Base-by-base conservation (phyloP, 495 filamentous ascomycete genomes). In the Rhypophila decipiens region DNA sequence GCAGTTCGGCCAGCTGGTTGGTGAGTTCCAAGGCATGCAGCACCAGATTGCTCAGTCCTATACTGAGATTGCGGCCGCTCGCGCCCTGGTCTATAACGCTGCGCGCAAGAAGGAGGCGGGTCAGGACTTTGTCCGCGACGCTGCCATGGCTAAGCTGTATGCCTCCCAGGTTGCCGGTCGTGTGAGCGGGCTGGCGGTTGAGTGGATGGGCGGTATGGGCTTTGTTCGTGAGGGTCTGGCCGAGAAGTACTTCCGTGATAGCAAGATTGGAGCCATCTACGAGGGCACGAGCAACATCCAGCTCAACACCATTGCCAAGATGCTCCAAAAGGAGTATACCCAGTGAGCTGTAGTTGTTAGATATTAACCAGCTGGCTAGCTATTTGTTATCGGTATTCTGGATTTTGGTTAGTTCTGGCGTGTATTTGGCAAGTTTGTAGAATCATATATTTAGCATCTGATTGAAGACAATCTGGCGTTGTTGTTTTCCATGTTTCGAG, bases 171-270 rank as follows among this genome's bases (percentile, higher is more conserved):
- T 99, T 15, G 93, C 93, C 1, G 87, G 87, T 13, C 80, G 81
- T 42, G 91, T 97, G 18, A 85, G 86, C 42, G 83, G 90, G 9
- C 79, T 82, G 10, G 93, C 90, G 2, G 80, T 99, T 15, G 93
- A 97, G 70, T 97, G 94, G 93, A 96, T 96, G 91, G 93, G 93
- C 27, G 93, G 93, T 42, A 96, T 96, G 93, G 77, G 78, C 11
- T 99, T 99, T 57, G 93, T 97, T 31, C 75, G 93, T 34, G 93
- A 99, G 65, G 93, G 93, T 2, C 81, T 96, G 51, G 93, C 94
- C 3, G 93, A 99, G 83, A 99, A 99, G 80, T 94, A 85, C 73
- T 99, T 84, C 76, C 77, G 93, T 19, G 93, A 99, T 65, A 91
- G 87, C 73, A 99, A 96, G 82, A 99, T 99, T 61, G 93, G 93